Evolutionary conservation across 2,329 filamentous ascomycete genomes (phyloP).

Genomic region (Diaporthe velutina): DNA sequence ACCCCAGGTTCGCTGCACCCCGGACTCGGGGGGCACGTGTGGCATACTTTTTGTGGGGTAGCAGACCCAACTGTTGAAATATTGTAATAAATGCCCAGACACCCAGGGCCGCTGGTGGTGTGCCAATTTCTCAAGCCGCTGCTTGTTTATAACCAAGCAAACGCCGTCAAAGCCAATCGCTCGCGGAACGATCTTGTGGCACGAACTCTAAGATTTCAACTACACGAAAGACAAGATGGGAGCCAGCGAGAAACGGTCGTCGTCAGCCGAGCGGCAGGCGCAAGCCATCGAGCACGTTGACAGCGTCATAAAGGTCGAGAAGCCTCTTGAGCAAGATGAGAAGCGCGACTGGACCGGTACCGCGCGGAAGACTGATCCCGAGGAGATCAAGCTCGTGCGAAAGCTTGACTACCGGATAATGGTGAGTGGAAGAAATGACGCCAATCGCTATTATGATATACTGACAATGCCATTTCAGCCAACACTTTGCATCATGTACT

Average conservation of each 20-base stretch:
- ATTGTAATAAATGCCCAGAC: conserved; percentile 25
- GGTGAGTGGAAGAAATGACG: background rate
- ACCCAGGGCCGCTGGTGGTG: background rate
- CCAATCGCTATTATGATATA: background rate
- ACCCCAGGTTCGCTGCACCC: conserved; percentile 24
- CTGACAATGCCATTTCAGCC: background rate
- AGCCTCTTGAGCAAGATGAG: conserved; percentile 10
- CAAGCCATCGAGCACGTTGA: background rate
- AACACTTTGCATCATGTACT: conserved; percentile 27
- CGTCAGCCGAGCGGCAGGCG: background rate
- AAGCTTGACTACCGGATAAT: conserved; percentile 55
- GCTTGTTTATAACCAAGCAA: conserved; percentile 8
- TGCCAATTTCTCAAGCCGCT: background rate
- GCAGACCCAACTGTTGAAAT: background rate
- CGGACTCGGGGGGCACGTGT: conserved; percentile 1
- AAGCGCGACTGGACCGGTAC: conserved; percentile 26
- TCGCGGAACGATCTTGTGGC: background rate
- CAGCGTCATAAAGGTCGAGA: background rate
- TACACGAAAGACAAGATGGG: background rate
- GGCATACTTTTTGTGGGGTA: background rate
- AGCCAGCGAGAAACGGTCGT: conserved; percentile 6
- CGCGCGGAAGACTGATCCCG: conserved; percentile 47
- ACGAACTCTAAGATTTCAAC: background rate
- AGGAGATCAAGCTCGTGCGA: conserved; percentile 52
- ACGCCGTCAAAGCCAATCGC: background rate